phyloP scores from a whole-genome alignment of 2,329 filamentous ascomycete genomes.

The Aureobasidium sp. region DNA sequence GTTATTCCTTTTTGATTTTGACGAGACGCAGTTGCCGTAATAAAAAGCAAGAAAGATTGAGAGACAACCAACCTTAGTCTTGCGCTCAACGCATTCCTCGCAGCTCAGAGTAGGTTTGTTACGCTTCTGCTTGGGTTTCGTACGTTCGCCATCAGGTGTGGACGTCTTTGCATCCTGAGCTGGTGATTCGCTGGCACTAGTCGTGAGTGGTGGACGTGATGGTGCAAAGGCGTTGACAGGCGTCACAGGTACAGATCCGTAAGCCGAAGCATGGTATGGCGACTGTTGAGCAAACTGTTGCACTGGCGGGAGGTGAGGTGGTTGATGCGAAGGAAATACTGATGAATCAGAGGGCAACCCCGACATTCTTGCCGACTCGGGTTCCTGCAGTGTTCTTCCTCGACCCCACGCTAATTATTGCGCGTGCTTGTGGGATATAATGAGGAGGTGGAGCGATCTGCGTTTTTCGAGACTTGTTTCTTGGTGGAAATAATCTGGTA shows the following conservation, averaged over 20 bases:
- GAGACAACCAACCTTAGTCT: constrained; percentile 59
- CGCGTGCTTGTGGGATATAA: not conserved
- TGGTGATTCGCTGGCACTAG: constrained; percentile 3
- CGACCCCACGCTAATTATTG: constrained; percentile 2
- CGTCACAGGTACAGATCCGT: constrained; percentile 9
- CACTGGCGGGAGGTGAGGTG: not conserved
- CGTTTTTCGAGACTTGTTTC: not conserved
- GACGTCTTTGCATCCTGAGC: not conserved
- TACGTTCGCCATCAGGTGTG: constrained; percentile 9
- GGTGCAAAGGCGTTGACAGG: constrained; percentile 12
- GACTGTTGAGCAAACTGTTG: constrained; percentile 3
- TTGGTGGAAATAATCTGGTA: constrained; percentile 11
- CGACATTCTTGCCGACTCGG: constrained; percentile 4
- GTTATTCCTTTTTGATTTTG: not conserved
- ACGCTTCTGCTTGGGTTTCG: constrained; percentile 60
- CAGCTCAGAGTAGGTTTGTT: constrained; percentile 79
- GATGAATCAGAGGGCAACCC: constrained; percentile 5
- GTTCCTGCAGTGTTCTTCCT: constrained; percentile 1
- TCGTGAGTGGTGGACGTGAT: not conserved
- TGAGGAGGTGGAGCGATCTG: not conserved
- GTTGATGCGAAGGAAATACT: not conserved
- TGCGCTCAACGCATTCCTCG: constrained; percentile 72
- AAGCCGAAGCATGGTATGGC: constrained; percentile 1
- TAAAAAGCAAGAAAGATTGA: not conserved
- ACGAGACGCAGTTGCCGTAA: not conserved